Percentiles rank a stretch among this genome's conserved stretches.
These are phyloP conservation scores for Piper longum DNA, from an alignment of 164 flowering plant genomes.

Conservation along the genomic window DNA sequence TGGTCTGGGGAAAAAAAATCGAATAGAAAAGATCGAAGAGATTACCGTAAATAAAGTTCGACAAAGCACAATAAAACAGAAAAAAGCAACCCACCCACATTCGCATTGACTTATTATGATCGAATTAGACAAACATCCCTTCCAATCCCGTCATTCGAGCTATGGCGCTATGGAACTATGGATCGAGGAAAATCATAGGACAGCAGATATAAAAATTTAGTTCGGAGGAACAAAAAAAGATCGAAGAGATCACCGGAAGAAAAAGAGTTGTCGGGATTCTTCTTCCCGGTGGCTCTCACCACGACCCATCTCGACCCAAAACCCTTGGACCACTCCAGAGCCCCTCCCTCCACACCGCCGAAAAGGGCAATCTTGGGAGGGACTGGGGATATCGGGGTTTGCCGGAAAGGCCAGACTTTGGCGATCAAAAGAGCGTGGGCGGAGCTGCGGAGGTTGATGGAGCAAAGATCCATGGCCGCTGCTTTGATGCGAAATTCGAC, in stretches of 20 bases:
- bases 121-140: too few species aligned
- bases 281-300: constrained; percentile 17
- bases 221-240: not conserved
- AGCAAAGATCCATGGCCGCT: constrained; percentile 14
- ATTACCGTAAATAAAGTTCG: not conserved
- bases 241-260: constrained; percentile 9
- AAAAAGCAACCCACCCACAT: not conserved
- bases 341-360: constrained; percentile 5
- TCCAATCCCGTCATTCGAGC: too few species aligned
- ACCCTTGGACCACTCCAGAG: constrained; percentile 6
- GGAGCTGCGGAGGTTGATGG: constrained; percentile 4
- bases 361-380: constrained; percentile 7
- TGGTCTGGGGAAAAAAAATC: not conserved
- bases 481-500: not conserved
- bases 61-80: not conserved
- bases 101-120: too few species aligned
- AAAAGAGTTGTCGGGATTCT: constrained; percentile 12
- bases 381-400: constrained; percentile 6
- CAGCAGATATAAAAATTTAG: too few species aligned
- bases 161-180: too few species aligned
- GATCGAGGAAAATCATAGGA: too few species aligned
- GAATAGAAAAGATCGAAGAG: not conserved
- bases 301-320: constrained; percentile 6
- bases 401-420: constrained; percentile 9
- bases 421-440: constrained; percentile 5